A percentile compares a stretch with the other conserved stretches of the same genome.
Conservation (phyloP, 805 yeast species). For the Saccharomycopsis fodiens region DNA sequence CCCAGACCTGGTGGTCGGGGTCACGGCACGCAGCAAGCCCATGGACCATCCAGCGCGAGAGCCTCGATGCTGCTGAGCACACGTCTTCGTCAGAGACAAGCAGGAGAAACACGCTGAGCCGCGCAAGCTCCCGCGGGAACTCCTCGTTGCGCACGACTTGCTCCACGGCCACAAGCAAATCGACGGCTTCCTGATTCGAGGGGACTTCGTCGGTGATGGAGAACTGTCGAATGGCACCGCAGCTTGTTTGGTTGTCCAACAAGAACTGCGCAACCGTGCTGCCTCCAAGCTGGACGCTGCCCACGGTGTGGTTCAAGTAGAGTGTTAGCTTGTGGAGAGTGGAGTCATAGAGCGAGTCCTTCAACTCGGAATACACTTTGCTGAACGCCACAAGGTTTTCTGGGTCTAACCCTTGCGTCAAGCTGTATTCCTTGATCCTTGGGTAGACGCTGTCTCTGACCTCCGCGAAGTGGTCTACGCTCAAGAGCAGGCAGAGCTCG, state of each 20-base stretch:
- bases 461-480: neutral
- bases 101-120: slow-evolving; percentile 29
- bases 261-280: no score
- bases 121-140: slow-evolving; percentile 21
- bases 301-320: neutral
- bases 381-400: slow-evolving; percentile 4
- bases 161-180: slow-evolving; percentile 10
- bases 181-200: slow-evolving; percentile 7
- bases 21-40: slow-evolving; percentile 24
- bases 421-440: slow-evolving; percentile 11
- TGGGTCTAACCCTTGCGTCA: neutral
- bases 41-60: slow-evolving; percentile 49
- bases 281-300: neutral
- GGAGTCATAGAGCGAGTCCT: neutral
- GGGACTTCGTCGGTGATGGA: neutral
- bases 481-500: neutral
- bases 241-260: no score
- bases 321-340: neutral
- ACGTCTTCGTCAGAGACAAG: slow-evolving; percentile 33
- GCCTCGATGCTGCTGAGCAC: slow-evolving; percentile 31
- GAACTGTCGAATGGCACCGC: no score
- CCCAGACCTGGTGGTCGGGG: slow-evolving; percentile 38
- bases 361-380: neutral
- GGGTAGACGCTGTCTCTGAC: slow-evolving; percentile 1
- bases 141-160: slow-evolving; percentile 3